Percentiles rank a stretch among this genome's conserved stretches.
These are phyloP conservation scores for Cyphellophora europaea DNA, from an alignment of 2,329 filamentous ascomycete genomes.

Conservation along the genomic window DNA sequence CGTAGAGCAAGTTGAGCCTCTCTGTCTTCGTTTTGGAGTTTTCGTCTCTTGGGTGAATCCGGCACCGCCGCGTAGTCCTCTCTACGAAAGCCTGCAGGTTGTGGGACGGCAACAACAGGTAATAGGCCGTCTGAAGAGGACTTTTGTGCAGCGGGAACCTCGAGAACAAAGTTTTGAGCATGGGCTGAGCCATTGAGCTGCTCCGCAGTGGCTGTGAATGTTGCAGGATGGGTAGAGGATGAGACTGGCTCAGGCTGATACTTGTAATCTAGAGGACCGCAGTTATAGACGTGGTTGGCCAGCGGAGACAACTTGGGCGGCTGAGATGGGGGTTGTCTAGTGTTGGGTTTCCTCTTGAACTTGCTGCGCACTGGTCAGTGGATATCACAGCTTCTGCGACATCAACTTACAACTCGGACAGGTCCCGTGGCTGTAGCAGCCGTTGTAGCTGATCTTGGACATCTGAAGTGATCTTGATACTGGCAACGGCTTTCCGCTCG, in stretches of 20 bases:
- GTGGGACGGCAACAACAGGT: conserved; percentile 37
- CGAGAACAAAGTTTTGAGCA: conserved; percentile 28
- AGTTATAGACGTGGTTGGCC: background rate
- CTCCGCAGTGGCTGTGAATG: background rate
- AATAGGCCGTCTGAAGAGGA: conserved; percentile 1
- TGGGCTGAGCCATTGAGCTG: conserved; percentile 1
- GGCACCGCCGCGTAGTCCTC: conserved; percentile 31
- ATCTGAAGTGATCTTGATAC: conserved; percentile 8
- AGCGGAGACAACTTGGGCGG: background rate
- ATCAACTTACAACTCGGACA: conserved; percentile 14
- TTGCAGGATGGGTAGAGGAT: background rate
- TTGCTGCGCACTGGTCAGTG: no score
- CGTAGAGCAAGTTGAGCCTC: conserved; percentile 52
- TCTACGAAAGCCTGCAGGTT: conserved; percentile 28
- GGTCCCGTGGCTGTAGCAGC: conserved; percentile 10
- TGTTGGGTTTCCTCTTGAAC: conserved; percentile 1
- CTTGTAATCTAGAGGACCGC: background rate
- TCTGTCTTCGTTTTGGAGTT: conserved; percentile 39
- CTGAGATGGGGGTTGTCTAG: background rate
- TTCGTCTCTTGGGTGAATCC: conserved; percentile 32
- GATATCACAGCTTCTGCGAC: no score
- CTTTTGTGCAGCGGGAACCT: background rate
- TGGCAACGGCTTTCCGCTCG: conserved; percentile 10
- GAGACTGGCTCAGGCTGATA: no score
- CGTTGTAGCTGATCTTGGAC: conserved; percentile 9